Percentiles rank a stretch among this genome's conserved stretches.
Evolutionary conservation across 1,284 basidiomycete species (phyloP).

Genomic region (Cryptococcus jaspeensis): DNA sequence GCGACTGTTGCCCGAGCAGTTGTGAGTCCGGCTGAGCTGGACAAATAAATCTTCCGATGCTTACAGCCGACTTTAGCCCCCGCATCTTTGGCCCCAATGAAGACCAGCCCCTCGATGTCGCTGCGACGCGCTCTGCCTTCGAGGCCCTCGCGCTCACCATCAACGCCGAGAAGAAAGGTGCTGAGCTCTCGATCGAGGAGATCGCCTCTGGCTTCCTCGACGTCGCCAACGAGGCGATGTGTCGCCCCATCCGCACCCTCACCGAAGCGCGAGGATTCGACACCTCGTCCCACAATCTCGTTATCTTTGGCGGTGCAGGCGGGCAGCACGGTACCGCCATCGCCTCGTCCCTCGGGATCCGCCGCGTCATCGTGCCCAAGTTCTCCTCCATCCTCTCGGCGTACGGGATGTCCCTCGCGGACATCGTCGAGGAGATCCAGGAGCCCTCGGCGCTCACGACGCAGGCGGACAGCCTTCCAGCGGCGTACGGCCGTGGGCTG

Average conservation of each 20-base stretch:
- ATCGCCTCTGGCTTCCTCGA: slow-evolving; percentile 38
- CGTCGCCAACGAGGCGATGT: slow-evolving; percentile 45
- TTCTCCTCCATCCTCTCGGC: slow-evolving; percentile 44
- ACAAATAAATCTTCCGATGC: not conserved
- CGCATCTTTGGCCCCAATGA: slow-evolving; percentile 55
- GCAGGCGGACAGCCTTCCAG: not conserved
- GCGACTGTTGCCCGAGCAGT: slow-evolving; percentile 35
- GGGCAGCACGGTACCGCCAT: slow-evolving; percentile 43
- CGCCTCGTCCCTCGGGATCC: slow-evolving; percentile 35
- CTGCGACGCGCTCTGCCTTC: slow-evolving; percentile 47
- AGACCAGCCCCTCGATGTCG: slow-evolving; percentile 53
- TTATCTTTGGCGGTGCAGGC: slow-evolving; percentile 46
- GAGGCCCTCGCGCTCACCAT: slow-evolving; percentile 51
- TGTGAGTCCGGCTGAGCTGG: slow-evolving; percentile 10
- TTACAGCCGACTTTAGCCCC: slow-evolving; percentile 20
- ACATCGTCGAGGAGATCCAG: slow-evolving; percentile 34
- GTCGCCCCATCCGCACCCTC: slow-evolving; percentile 13
- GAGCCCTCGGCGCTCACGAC: slow-evolving; percentile 34
- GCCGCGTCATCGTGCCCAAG: slow-evolving; percentile 36
- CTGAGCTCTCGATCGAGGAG: slow-evolving; percentile 29
- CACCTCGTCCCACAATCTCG: slow-evolving; percentile 32
- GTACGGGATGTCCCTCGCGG: slow-evolving; percentile 43
- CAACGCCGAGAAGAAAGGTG: slow-evolving; percentile 32
- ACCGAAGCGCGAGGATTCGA: slow-evolving; percentile 43
- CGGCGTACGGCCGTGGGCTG: not conserved